Base-by-base conservation (phyloP, 2,329 filamentous ascomycete species). In the Clonostachys rosea region DNA sequence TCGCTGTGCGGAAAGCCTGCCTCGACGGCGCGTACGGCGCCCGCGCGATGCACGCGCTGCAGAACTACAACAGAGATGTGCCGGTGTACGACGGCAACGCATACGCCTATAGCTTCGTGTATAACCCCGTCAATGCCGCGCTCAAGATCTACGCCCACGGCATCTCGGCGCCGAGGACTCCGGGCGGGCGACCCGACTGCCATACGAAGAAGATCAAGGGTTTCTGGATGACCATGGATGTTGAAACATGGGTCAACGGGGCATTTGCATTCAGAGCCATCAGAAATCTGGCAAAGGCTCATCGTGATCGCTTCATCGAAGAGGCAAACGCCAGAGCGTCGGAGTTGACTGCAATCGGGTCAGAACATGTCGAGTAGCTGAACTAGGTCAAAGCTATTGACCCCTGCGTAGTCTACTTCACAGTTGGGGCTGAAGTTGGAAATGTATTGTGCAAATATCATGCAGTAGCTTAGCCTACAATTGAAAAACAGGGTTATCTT, bases 131-230 rank as follows among this genome's bases (percentile, higher is more conserved):
- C 24, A 48, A n/a, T 16, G 48, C 65, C 42, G 18, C 7, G 17
- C 67, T 74, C 20, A 49, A 61, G 50, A 50, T 71, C 44, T 71
- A 67, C 51, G 56, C 66, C 43, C 61, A 62, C 52, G 59, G 71
- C 50, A 24, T 55, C 47, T 63, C 59, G 10, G 55, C 57, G 48
- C 61, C 65, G 43, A 51, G 44, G 11, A 53, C 13, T 20, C 52
- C 58, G 42, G 59, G 52, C 49, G 60, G 50, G 54, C 63, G 47
- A 42, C 61, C 61, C 6, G 61, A 64, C 54, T 73, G 72, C 54
- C 57, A 70, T 45, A 73, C 71, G 65, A 68, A 62, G 12, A 50
- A 61, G 48, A 11, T 69, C 11, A 46, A 52, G 0, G 34, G 11
- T 6, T 70, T 40, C 35, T 47, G 3, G 4, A 51, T 70, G 53